phyloP scores from a whole-genome alignment of 768 basidiomycete species.

The Pisolithus sp. region DNA sequence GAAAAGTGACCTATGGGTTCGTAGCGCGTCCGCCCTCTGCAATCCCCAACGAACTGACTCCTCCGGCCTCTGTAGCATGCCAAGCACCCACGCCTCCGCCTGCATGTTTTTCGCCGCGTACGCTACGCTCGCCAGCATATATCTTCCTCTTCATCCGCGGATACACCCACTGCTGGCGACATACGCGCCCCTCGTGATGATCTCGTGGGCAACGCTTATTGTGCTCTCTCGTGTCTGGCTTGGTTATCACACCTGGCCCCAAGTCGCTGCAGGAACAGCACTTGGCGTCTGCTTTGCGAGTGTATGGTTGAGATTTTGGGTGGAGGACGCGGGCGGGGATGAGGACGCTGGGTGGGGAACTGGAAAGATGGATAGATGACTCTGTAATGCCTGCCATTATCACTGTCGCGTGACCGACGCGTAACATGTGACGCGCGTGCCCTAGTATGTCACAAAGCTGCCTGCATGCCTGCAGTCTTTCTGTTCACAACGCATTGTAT shows the following conservation, averaged over 20 bases:
- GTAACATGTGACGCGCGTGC: constrained; percentile 21
- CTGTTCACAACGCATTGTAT: neutral
- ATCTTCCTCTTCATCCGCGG: constrained; percentile 54
- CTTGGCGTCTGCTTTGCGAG: constrained; percentile 50
- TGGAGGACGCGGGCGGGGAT: constrained; percentile 16
- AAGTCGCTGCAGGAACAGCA: constrained; percentile 53
- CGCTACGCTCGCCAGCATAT: constrained; percentile 47
- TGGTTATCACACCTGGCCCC: constrained; percentile 68
- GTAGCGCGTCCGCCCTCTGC: constrained; percentile 10
- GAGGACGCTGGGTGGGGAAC: constrained; percentile 12
- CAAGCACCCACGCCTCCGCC: constrained; percentile 71
- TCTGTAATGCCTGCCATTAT: neutral
- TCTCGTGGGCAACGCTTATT: constrained; percentile 52
- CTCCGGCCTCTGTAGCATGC: constrained; percentile 51
- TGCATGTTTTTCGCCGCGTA: constrained; percentile 63
- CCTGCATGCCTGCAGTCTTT: neutral
- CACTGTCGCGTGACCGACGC: constrained; percentile 16
- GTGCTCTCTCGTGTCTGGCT: constrained; percentile 66
- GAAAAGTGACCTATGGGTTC: constrained; percentile 65
- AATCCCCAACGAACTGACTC: neutral
- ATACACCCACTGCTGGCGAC: constrained; percentile 30
- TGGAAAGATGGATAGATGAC: constrained; percentile 7
- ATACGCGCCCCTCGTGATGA: constrained; percentile 39
- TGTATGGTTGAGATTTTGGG: constrained; percentile 57
- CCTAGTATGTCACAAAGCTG: constrained; percentile 12